Base-by-base conservation (phyloP, 495 filamentous ascomycete genomes). In the Penicillium waksmanii region DNA sequence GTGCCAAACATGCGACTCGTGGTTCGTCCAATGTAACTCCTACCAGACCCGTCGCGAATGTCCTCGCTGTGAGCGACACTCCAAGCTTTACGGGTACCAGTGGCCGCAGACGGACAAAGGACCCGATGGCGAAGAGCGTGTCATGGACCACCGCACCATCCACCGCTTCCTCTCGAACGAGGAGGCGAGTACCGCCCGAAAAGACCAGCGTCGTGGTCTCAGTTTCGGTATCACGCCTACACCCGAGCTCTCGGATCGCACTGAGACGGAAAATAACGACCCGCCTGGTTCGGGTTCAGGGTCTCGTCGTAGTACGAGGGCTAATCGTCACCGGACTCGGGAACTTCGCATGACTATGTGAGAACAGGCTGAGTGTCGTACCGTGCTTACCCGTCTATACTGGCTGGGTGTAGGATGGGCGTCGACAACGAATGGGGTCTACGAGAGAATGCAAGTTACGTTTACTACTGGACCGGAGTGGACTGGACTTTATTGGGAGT, bases 31-130 rank as follows among this genome's bases (percentile, higher is more conserved):
- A 65, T 78, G 81, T 17, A 89, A 98, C 64, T 92, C 88, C 2
- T 97, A 95, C 70, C 87, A 86, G 55, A 96, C 94, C 2, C 87
- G 89, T 15, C 83, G 86, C 21, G 88, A 89, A 27, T 99, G 95
- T 68, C 91, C 89, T 10, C 85, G 96, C 17, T 99, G 95, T 73
- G 96, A 98, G 77, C 83, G 96, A 0, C 95, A 99, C 65, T 93
- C 90, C 25, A 98, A 96, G 73, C 79, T 99, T 1, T 99, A 97
- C 70, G 96, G 96, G 0, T 96, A 89, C 66, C 82, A 85, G 52
- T 99, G 96, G 96, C 95, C 95, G 17, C 96, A 98, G 74, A 98
- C 96, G 2, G 89, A 96, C 36, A 86, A 87, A 57, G 89, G 89
- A 1, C 83, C 83, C 17, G 95, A 98, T 66, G 85, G 82, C 21